A percentile compares a stretch with the other conserved stretches of the same genome.
Conservation (phyloP, 2,329 filamentous ascomycete genomes). For the Penicillium paneum region DNA sequence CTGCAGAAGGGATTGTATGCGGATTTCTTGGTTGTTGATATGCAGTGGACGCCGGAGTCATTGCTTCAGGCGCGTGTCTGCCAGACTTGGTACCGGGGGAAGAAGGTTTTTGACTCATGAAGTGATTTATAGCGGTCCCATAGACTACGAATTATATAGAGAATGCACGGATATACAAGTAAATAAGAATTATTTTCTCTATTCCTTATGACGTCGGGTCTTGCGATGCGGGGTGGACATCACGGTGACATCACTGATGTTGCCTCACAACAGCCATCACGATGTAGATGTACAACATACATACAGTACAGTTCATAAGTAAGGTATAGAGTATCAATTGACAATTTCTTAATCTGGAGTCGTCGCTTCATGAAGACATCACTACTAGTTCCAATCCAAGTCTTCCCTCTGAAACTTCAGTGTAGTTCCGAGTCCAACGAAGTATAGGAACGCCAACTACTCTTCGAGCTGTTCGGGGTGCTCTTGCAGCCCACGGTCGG, state of each 20-base stretch:
- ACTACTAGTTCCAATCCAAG: neutral
- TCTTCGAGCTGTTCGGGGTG: slow-evolving; percentile 4
- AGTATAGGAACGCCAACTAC: neutral
- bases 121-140: neutral
- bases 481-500: slow-evolving; percentile 5
- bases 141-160: neutral
- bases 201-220: neutral
- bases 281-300: neutral
- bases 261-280: neutral
- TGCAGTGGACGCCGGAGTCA: slow-evolving; percentile 41
- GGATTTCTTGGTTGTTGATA: slow-evolving; percentile 48
- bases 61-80: slow-evolving; percentile 41
- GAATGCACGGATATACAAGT: neutral
- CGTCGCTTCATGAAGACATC: neutral
- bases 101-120: slow-evolving; percentile 28
- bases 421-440: neutral
- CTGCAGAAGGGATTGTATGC: slow-evolving; percentile 41
- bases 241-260: neutral
- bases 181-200: too few relatives aligned
- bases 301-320: neutral
- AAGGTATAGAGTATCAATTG: neutral
- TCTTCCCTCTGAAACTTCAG: neutral
- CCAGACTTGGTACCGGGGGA: slow-evolving; percentile 48
- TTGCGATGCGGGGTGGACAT: neutral
- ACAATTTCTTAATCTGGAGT: neutral